Conservation (phyloP, 2,329 filamentous ascomycete genomes). For the Xylariaceae sp. region DNA sequence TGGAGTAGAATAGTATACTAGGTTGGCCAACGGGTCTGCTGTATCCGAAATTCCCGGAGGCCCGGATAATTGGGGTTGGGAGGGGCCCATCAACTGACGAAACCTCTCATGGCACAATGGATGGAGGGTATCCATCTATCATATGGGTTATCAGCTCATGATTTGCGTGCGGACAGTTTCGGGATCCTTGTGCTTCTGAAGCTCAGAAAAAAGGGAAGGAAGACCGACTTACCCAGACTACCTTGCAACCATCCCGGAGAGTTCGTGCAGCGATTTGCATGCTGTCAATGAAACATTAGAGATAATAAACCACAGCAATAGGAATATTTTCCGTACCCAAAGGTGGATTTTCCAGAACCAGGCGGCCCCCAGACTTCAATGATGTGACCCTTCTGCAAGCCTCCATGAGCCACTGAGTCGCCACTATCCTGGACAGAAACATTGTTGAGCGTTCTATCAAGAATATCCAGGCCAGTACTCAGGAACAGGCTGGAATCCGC, state of each 20-base stretch:
- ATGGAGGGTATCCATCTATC: constrained; percentile 42
- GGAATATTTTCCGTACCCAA: constrained; percentile 55
- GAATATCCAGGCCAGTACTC: constrained; percentile 50
- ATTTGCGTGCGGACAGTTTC: constrained; percentile 3
- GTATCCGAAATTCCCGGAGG: constrained; percentile 6
- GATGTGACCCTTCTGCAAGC: constrained; percentile 71
- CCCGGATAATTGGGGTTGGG: constrained; percentile 5
- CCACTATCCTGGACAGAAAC: constrained; percentile 14
- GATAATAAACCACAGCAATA: not conserved
- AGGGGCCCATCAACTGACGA: constrained; percentile 23
- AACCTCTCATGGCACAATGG: constrained; percentile 38
- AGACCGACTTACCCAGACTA: constrained; percentile 72
- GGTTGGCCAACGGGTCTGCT: constrained; percentile 24
- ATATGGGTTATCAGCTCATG: constrained; percentile 10
- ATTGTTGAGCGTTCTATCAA: constrained; percentile 48
- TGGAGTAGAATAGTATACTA: constrained; percentile 49
- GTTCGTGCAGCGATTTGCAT: constrained; percentile 66
- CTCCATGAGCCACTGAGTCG: constrained; percentile 38
- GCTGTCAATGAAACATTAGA: constrained; percentile 40
- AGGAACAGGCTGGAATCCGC: constrained; percentile 48
- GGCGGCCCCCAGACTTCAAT: constrained; percentile 87
- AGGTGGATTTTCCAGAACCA: constrained; percentile 77
- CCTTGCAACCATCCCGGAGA: constrained; percentile 55
- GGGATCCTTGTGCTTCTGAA: constrained; percentile 1
- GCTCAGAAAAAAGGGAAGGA: constrained; percentile 1